Evolutionary conservation across 148 eudicot genomes (phyloP), one percentile per base, ranked within the genome.

Genomic region (Camellia sinensis): DNA sequence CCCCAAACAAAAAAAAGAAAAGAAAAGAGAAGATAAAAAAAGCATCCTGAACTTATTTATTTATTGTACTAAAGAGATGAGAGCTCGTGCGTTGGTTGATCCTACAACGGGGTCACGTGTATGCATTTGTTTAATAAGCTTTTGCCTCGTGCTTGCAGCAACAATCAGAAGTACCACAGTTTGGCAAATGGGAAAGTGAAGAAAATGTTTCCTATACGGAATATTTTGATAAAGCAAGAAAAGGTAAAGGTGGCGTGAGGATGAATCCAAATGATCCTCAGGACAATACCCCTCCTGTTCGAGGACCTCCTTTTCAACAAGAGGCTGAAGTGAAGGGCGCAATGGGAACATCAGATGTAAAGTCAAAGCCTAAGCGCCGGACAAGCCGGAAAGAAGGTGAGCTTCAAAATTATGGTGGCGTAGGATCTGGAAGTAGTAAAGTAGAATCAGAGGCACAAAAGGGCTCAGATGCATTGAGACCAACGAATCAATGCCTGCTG

Each of bases 111-210:
- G 53, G 18, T 29, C 44, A 13, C 40, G 18, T 9, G 12, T 62
- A 41, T 48, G 4, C 46, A 12, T 29, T 18, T 29, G 53, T 17
- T 14, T 41, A 11, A 40, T 67, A 67, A 67, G 12, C 54, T 48
- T 46, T 50, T 79, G 9, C 61, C 62, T 62, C 73, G 48, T 75
- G 80, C 75, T 40, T 84, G 84, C 73, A 74, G 91, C 80, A 90
- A 85, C 82, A 67, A 21, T 66, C 91, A 71, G 84, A 87, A 76
- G 73, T 84, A 81, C 91, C 88, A 1, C 72, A 82, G 79, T 90
- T 87, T 84, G 91, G 91, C 37, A 72, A 88, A 71, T 90, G 91
- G 93, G 89, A 90, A 78, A 83, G 63, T 65, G 88, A 80, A 77
- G 91, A 88, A 80, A 65, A 86, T 72, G 68, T 29, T 29, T 1